Evolutionary conservation across 2,329 filamentous ascomycete genomes (phyloP), one percentile per base, ranked within the genome.

Genomic region (Cladosporium sp.): DNA sequence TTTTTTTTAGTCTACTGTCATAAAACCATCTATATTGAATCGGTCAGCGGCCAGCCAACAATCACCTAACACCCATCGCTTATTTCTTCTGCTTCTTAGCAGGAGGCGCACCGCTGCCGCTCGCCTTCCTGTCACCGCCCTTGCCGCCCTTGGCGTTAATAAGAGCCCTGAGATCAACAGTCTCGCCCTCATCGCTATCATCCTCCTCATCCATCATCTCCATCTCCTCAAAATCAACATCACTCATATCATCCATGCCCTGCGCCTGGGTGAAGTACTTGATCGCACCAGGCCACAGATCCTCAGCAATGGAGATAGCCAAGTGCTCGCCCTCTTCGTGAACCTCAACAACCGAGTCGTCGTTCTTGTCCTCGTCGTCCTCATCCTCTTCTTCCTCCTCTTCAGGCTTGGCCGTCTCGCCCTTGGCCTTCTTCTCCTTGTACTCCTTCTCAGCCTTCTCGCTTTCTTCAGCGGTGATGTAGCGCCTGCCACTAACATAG

Each of bases 251-350:
- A 51, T 91, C 88, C 70, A 88, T 85, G 45, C 90, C 89, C 76
- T 89, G 82, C 54, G 82, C 86, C 85, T 71, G 65, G n/a, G 70
- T 89, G 77, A 94, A 97, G 77, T 94, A 95, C 73, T 89, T 90
- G 73, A 96, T 87, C 58, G 92, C 93, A 62, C 86, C 85, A 48
- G 90, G 89, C 87, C 88, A 97, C 53, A 97, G 77, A 65, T 97
- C 93, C 70, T 97, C 92, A 8, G 88, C 85, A 65, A 97, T 80
- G 60, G 85, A 81, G 61, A 91, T 81, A 37, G 91, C 92, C 48
- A 97, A 74, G 61, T 92, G 88, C 65, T 95, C 91, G 20, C 90
- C 93, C 42, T 85, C 85, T n/a, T 89, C 88, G 79, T 94, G 96
- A 65, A 96, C 87, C 74, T 97, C 93, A 48, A 87, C 81, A 55